A percentile compares a stretch with the other conserved stretches of the same genome.
phyloP scores from a whole-genome alignment of 1,284 basidiomycete species.

The Apiotrichum veenhuisii region DNA sequence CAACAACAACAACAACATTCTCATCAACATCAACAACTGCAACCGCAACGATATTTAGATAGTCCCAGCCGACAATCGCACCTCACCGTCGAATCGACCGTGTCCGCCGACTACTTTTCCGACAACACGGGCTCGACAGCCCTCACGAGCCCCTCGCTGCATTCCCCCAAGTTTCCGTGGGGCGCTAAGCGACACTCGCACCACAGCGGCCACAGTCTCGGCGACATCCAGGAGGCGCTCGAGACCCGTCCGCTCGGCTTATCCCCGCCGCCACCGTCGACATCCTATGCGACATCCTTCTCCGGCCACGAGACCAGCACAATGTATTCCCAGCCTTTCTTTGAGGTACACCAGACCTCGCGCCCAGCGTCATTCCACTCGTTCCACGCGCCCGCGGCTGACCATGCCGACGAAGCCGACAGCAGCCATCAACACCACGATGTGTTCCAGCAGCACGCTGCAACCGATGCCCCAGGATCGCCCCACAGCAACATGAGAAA shows the following conservation, averaged over 20 bases:
- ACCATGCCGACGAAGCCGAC: background rate
- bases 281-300: background rate
- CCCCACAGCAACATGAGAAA: background rate
- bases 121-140: slow-evolving; percentile 2
- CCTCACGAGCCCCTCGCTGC: slow-evolving; percentile 1
- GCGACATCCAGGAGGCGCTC: background rate
- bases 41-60: background rate
- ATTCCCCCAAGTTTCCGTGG: slow-evolving; percentile 1
- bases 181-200: background rate
- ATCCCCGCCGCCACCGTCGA: background rate
- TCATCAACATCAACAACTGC: background rate
- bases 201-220: background rate
- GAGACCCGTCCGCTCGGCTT: background rate
- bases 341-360: background rate
- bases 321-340: background rate
- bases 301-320: background rate
- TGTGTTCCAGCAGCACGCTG: background rate
- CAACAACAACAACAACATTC: background rate
- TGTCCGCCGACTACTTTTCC: slow-evolving; percentile 6
- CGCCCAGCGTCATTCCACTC: background rate
- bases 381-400: background rate
- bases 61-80: background rate
- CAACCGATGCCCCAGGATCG: background rate
- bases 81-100: background rate
- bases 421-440: background rate